Conservation (phyloP, 306 rosid species). For the Crataegus laevigata region DNA sequence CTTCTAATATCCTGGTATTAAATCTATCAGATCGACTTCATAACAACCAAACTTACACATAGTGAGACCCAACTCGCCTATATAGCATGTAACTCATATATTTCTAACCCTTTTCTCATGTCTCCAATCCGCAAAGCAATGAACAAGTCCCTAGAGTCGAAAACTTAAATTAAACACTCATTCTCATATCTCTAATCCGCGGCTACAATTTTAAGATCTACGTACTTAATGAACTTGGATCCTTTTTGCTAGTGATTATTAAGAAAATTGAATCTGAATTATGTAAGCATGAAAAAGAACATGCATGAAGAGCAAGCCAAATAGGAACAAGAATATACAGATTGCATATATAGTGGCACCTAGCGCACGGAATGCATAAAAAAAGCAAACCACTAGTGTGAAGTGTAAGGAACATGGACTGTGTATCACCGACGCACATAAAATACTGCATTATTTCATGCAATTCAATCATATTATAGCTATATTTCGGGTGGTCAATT, state of each 20-base stretch:
- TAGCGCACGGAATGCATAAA: background rate
- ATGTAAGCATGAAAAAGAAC: background rate
- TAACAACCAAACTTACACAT: background rate
- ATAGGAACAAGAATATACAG: background rate
- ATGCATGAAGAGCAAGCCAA: background rate
- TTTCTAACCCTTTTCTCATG: background rate
- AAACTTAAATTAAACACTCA: no score
- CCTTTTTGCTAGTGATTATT: background rate
- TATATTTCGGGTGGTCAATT: background rate
- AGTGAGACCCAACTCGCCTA: background rate
- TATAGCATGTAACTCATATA: no score
- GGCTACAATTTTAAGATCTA: background rate
- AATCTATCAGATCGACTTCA: no score
- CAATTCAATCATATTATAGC: background rate
- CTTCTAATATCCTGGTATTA: background rate
- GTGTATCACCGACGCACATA: background rate
- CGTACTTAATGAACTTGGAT: background rate
- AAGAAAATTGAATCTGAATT: background rate
- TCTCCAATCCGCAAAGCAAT: background rate
- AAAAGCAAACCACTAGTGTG: background rate
- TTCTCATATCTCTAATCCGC: no score
- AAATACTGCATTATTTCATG: background rate
- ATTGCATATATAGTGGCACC: background rate
- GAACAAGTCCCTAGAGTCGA: no score
- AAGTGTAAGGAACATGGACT: background rate